These are phyloP conservation scores for Penicillium cinerascens DNA, from an alignment of 495 filamentous ascomycete genomes.

Conservation along the genomic window DNA sequence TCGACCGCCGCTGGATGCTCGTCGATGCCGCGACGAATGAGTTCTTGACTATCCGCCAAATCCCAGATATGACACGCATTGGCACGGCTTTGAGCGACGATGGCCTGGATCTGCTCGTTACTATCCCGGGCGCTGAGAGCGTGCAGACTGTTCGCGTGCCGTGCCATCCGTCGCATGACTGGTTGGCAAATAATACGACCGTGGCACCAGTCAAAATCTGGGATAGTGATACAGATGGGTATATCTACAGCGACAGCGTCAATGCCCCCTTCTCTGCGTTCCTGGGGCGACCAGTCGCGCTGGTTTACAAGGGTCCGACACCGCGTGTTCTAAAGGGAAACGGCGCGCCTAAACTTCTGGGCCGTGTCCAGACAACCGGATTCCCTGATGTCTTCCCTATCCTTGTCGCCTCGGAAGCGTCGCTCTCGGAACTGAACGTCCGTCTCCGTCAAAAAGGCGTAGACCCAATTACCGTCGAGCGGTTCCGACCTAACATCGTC, in stretches of 20 bases:
- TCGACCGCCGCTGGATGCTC: constrained; percentile 64
- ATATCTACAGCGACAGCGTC: constrained; percentile 31
- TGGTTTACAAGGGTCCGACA: constrained; percentile 44
- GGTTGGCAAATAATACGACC: constrained; percentile 33
- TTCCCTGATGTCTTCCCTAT: constrained; percentile 45
- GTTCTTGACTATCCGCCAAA: constrained; percentile 46
- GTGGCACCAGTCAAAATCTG: constrained; percentile 36
- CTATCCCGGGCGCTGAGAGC: constrained; percentile 18
- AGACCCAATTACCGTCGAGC: constrained; percentile 43
- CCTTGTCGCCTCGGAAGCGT: constrained; percentile 51
- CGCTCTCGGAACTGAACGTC: constrained; percentile 39
- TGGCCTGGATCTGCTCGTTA: constrained; percentile 21
- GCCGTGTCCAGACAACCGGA: constrained; percentile 35
- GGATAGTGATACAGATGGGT: constrained; percentile 39
- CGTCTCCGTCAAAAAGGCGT: constrained; percentile 20
- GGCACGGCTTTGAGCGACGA: constrained; percentile 30
- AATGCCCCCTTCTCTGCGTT: constrained; percentile 37
- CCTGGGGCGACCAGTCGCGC: constrained; percentile 28
- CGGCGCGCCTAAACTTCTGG: constrained; percentile 32
- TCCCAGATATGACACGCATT: constrained; percentile 42
- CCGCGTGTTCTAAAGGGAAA: constrained; percentile 40
- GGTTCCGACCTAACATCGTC: constrained; percentile 86
- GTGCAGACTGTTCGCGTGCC: constrained; percentile 27
- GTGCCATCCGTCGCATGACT: constrained; percentile 28
- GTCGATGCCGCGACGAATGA: constrained; percentile 34